These are phyloP conservation scores for Leptographium galeiforme DNA, from an alignment of 2,329 filamentous ascomycete species.

Conservation along the genomic window DNA sequence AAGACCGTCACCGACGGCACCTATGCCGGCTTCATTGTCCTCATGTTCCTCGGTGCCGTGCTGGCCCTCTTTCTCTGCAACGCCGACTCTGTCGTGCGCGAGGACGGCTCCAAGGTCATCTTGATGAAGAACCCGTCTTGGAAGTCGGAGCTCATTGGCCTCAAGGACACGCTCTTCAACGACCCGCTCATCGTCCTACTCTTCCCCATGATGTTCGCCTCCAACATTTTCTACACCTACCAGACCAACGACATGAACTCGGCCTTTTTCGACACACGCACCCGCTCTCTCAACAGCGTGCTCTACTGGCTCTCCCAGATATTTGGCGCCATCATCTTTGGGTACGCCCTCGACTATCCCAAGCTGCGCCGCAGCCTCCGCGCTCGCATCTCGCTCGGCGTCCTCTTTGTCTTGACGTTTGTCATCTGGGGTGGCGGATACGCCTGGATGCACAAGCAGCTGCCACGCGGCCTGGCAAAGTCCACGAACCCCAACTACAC, in stretches of 20 bases:
- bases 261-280: conserved; percentile 59
- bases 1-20: conserved; percentile 13
- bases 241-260: conserved; percentile 57
- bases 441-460: conserved; percentile 56
- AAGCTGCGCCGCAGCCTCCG: conserved; percentile 48
- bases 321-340: conserved; percentile 59
- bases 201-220: conserved; percentile 72
- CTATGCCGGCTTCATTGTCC: conserved; percentile 14
- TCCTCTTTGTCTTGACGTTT: conserved; percentile 58
- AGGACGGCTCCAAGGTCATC: conserved; percentile 68
- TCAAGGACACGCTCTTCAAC: conserved; percentile 56
- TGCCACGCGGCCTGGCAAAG: conserved; percentile 27
- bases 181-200: conserved; percentile 63
- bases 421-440: conserved; percentile 74
- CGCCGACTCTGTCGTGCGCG: conserved; percentile 57
- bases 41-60: conserved; percentile 29
- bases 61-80: conserved; percentile 59
- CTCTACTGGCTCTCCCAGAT: conserved; percentile 76
- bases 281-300: conserved; percentile 58
- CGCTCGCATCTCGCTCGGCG: conserved; percentile 49
- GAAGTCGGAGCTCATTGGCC: conserved; percentile 63
- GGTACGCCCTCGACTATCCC: conserved; percentile 53
- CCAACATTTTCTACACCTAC: conserved; percentile 74
- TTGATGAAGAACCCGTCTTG: conserved; percentile 85
- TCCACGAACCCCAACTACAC: conserved; percentile 12